Base-by-base conservation (phyloP, 2,329 filamentous ascomycete genomes). In the Rhynchosporium graminicola region DNA sequence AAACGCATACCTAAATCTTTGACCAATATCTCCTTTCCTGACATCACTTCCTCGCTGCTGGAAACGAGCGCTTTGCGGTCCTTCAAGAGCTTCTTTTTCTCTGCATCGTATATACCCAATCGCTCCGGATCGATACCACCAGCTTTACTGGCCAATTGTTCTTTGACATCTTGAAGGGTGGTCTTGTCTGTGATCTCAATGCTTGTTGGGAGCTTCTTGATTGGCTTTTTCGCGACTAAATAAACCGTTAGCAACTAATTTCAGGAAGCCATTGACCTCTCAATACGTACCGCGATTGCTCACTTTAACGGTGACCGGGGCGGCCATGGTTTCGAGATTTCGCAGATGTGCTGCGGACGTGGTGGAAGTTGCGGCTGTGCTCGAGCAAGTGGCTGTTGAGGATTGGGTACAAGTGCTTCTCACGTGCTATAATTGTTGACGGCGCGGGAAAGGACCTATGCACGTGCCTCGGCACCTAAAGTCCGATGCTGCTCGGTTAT, bases 1-100 rank as follows among this genome's bases (percentile, higher is more conserved):
- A 12, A 29, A 20, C 26, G 10, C 83, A 59, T 83, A 94, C 92
- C 95, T 36, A 99, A 82, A 75, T 99, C 94, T 80, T 99, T 98
- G 67, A 98, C 90, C 69, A 95, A 86, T 55, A 99, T 76, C 75
- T 86, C 82, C 62, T 80, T 79, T 12, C 77, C 74, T 40, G 78
- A 75, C 57, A 79, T 71, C 8, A 87, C 79, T 60, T 78, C 78
- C 36, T 78, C 71, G 69, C 82, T 80, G 62, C 82, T 76, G 38
- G 73, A 73, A 42, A 88, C 67, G 51, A 80, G 74, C 26, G 84
- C 83, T 70, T 80, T 82, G 68, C 84, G 82, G 76, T 88, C 80
- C 76, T 87, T 87, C 68, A 88, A 74, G 26, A 82, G 85, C 80
- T 85, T 86, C 76, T 82, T 85, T 64, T 82, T 84, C 45, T 78